phyloP scores from a whole-genome alignment of 768 basidiomycete species.

The Pulveroboletus sp. region DNA sequence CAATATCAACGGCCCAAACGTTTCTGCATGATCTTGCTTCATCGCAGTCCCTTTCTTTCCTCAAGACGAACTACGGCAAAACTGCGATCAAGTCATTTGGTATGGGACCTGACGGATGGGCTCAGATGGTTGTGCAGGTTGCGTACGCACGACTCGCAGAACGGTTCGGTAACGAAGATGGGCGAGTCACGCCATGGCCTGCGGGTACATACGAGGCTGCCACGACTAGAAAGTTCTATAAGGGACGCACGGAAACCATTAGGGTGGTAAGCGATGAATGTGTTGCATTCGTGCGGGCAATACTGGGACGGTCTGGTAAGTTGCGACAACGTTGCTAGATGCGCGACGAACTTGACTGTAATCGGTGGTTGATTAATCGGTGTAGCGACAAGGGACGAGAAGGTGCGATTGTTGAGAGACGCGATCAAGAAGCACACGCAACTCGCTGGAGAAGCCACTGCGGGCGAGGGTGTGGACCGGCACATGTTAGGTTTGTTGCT shows the following conservation, averaged over 20 bases:
- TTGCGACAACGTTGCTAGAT: neutral
- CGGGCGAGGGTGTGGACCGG: conserved; percentile 77
- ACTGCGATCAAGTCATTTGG: conserved; percentile 79
- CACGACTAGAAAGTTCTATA: conserved; percentile 80
- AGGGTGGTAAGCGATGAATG: conserved; percentile 74
- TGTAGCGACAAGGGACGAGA: conserved; percentile 34
- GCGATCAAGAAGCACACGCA: conserved; percentile 62
- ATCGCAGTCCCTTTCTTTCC: conserved; percentile 58
- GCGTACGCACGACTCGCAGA: conserved; percentile 74
- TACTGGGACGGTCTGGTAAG: conserved; percentile 50
- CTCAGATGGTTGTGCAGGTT: conserved; percentile 87
- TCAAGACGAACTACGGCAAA: conserved; percentile 78
- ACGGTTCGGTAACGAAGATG: conserved; percentile 13
- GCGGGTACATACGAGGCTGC: conserved; percentile 95
- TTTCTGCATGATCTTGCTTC: conserved; percentile 55
- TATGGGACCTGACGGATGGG: conserved; percentile 93
- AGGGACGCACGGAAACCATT: conserved; percentile 93
- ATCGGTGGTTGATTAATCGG: neutral
- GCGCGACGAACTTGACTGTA: neutral
- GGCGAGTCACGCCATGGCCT: conserved; percentile 35
- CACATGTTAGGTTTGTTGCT: conserved; percentile 69
- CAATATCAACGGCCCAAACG: conserved; percentile 53
- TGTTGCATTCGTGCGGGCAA: conserved; percentile 71
- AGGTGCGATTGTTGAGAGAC: conserved; percentile 48
- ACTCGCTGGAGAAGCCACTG: conserved; percentile 61